Base-by-base conservation (phyloP, 495 filamentous ascomycete genomes). In the Aspergillus homomorphus region DNA sequence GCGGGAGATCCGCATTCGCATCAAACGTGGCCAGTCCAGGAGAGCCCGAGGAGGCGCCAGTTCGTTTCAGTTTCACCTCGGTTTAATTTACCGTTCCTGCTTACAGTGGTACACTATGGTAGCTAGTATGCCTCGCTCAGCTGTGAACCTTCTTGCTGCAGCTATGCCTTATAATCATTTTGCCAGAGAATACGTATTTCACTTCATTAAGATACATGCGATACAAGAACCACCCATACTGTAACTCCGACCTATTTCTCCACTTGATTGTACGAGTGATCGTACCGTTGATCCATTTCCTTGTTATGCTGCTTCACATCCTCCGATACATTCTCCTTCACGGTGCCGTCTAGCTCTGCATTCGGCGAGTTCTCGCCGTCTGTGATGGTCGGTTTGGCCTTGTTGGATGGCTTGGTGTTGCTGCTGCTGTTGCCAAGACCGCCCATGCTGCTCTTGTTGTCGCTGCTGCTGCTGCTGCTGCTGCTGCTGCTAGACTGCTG, bases 271-370 rank as follows among this genome's bases (percentile, higher is more conserved):
- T 75, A 78, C 7, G 73, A 61, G 28, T 62, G 61, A 61, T 77
- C 73, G 60, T 77, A 64, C 24, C 74, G 62, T 10, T 72, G 44
- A 21, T 64, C 61, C 58, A 78, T 51, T 9, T 77, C 76, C 43
- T 59, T 57, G 42, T 77, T 78, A 57, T 77, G 76, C 38, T 59
- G 45, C 51, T 70, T 74, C 51, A 77, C 76, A 55, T 77, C 76
- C 38, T 69, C 59, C 1, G 74, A 73, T 4, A 74, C 49, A 65
- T 75, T 66, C 0, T 66, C 45, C 9, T 62, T 57, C 14, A 49
- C 21, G 5, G 70, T 66, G 0, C 76, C 76, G 5, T 71, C 56
- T 6, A 50, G 21, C 51, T 78, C 73, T 2, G 70, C 56, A 28
- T 74, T 66, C 4, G 66, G 66, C 0, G 73, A 72, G 43, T 71